Evolutionary conservation across 352 stramenopile species (phyloP).

Genomic region (Phytophthora pluvialis): DNA sequence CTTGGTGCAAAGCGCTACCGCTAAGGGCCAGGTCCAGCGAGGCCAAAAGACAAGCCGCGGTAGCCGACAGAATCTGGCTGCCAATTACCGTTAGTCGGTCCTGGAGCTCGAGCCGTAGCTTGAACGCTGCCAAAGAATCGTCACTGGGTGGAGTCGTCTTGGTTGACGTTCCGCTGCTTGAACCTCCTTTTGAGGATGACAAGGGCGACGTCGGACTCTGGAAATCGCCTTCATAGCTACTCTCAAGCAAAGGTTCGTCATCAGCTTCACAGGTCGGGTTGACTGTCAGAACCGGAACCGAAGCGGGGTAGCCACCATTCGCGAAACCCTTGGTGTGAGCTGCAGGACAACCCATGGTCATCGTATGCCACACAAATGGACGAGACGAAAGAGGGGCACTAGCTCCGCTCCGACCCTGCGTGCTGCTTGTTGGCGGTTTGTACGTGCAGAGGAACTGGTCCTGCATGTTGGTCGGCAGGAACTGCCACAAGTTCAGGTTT

Average conservation of each 20-base stretch:
- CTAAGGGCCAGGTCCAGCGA: slow-evolving; percentile 67
- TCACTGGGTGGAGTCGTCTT: slow-evolving; percentile 25
- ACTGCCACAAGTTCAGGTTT: slow-evolving; percentile 79
- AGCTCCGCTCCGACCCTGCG: slow-evolving; percentile 18
- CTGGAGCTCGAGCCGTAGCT: slow-evolving; percentile 70
- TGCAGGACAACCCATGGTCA: slow-evolving; percentile 86
- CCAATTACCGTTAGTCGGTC: slow-evolving; percentile 76
- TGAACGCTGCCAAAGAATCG: slow-evolving; percentile 64
- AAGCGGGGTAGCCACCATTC: slow-evolving; percentile 62
- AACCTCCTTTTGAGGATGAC: slow-evolving; percentile 25
- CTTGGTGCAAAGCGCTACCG: slow-evolving; percentile 63
- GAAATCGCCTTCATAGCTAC: slow-evolving; percentile 24
- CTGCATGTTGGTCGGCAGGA: slow-evolving; percentile 87
- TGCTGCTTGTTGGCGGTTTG: slow-evolving; percentile 38
- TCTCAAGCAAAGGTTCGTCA: slow-evolving; percentile 42
- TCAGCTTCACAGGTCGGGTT: slow-evolving; percentile 36
- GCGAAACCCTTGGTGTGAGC: slow-evolving; percentile 85
- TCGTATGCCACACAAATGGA: slow-evolving; percentile 82
- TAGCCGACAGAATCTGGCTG: slow-evolving; percentile 77
- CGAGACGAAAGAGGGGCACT: slow-evolving; percentile 29
- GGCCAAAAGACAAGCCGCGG: slow-evolving; percentile 67
- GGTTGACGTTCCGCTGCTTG: slow-evolving; percentile 5
- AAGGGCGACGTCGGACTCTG: slow-evolving; percentile 44
- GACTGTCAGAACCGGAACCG: slow-evolving; percentile 19
- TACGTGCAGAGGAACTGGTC: slow-evolving; percentile 77